Conservation (phyloP, 805 yeast genomes). For the Kuraishia floccosa region DNA sequence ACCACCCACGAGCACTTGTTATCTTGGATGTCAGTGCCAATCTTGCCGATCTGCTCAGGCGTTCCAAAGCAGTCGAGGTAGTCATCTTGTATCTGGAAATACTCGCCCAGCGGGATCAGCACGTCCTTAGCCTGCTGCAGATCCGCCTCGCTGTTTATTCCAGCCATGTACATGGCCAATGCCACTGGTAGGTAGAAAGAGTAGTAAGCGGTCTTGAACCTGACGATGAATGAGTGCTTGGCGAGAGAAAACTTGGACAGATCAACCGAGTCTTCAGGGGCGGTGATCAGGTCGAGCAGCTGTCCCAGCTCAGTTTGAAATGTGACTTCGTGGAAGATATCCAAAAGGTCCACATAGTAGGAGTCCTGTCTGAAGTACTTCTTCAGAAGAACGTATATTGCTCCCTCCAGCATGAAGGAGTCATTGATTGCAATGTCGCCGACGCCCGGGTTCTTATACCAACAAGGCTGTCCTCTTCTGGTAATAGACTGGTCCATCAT, state of each 20-base stretch:
- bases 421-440: conserved; percentile 95
- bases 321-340: conserved; percentile 93
- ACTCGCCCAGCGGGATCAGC: conserved; percentile 91
- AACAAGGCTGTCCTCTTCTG: conserved; percentile 97
- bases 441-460: conserved; percentile 78
- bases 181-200: conserved; percentile 97
- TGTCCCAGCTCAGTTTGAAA: conserved; percentile 98
- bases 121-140: conserved; percentile 82
- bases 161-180: conserved; percentile 89
- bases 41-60: conserved; percentile 95
- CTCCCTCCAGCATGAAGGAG: conserved; percentile 92
- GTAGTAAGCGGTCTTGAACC: conserved; percentile 94
- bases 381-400: conserved; percentile 81
- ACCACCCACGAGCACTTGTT: conserved; percentile 98
- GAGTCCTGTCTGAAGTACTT: conserved; percentile 74
- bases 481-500: conserved; percentile 97
- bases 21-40: conserved; percentile 97
- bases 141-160: conserved; percentile 57
- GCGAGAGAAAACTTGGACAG: conserved; percentile 73
- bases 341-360: conserved; percentile 83
- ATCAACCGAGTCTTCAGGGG: conserved; percentile 93
- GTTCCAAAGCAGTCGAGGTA: conserved; percentile 95
- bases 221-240: conserved; percentile 92
- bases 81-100: conserved; percentile 98
- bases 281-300: conserved; percentile 87